Percentiles rank a stretch among this genome's conserved stretches.
Conservation (phyloP, 1,139 yeast genomes). For the Lodderomyces jiufengensis region DNA sequence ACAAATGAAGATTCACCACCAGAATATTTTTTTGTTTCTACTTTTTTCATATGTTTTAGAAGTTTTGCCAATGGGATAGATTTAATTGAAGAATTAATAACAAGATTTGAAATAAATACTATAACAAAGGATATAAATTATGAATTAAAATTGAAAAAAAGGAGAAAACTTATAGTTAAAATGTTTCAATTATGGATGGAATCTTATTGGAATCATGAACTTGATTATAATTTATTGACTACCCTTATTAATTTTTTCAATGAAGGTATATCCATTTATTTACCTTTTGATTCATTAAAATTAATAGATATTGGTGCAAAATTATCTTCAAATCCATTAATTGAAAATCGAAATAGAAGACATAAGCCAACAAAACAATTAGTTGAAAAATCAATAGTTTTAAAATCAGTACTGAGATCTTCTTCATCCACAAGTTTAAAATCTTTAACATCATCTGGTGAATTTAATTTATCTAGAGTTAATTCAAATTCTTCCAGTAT, state of each 20-base stretch:
- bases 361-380: slow-evolving; percentile 28
- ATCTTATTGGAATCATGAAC: slow-evolving; percentile 72
- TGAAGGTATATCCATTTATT: slow-evolving; percentile 54
- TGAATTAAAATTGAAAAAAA: slow-evolving; percentile 53
- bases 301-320: slow-evolving; percentile 61
- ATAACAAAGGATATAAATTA: slow-evolving; percentile 35
- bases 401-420: slow-evolving; percentile 12
- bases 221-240: slow-evolving; percentile 60
- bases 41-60: slow-evolving; percentile 79
- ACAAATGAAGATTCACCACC: slow-evolving; percentile 72
- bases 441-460: slow-evolving; percentile 47
- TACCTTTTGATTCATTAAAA: slow-evolving; percentile 63
- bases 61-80: slow-evolving; percentile 69
- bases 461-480: slow-evolving; percentile 46
- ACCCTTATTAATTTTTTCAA: slow-evolving; percentile 74
- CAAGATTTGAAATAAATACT: slow-evolving; percentile 54
- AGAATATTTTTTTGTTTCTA: slow-evolving; percentile 65
- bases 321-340: slow-evolving; percentile 37
- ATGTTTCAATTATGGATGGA: slow-evolving; percentile 82
- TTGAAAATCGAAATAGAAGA: slow-evolving; percentile 22
- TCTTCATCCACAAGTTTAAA: slow-evolving; percentile 35
- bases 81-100: slow-evolving; percentile 64
- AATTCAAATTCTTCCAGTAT: slow-evolving; percentile 43
- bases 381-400: slow-evolving; percentile 44
- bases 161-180: slow-evolving; percentile 65